Percentiles rank a stretch among this genome's conserved stretches.
phyloP scores from a whole-genome alignment of 768 basidiomycete species.

The Tricholoma hemisulphureum region DNA sequence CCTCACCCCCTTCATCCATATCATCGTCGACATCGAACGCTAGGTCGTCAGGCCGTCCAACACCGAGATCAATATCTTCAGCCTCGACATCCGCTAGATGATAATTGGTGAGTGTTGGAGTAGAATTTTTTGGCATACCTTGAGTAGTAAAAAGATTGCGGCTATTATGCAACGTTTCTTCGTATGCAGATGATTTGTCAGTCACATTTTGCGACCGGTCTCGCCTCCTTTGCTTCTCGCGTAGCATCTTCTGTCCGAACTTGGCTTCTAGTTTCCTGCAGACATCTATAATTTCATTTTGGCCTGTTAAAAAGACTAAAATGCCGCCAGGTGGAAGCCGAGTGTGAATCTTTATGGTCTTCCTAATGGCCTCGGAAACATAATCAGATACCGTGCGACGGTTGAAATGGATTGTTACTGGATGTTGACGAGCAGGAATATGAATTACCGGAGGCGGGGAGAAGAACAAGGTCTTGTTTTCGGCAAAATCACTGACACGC shows the following conservation, averaged over 20 bases:
- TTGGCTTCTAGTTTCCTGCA: constrained; percentile 77
- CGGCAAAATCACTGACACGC: constrained; percentile 87
- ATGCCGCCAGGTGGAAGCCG: constrained; percentile 92
- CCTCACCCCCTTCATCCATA: constrained; percentile 62
- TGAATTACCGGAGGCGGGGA: constrained; percentile 88
- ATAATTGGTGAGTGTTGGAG: constrained; percentile 9
- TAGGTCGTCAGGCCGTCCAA: constrained; percentile 43
- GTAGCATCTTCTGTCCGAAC: constrained; percentile 67
- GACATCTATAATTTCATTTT: constrained; percentile 88
- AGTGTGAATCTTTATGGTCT: constrained; percentile 88
- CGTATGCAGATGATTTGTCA: constrained; percentile 8
- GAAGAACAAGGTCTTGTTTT: constrained; percentile 79
- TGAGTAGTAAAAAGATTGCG: constrained; percentile 43
- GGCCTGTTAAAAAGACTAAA: constrained; percentile 91
- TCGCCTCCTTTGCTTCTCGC: constrained; percentile 44
- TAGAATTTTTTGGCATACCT: constrained; percentile 33
- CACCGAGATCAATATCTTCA: constrained; percentile 77
- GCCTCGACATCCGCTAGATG: constrained; percentile 68
- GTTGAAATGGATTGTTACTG: constrained; percentile 93
- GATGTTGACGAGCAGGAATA: constrained; percentile 88
- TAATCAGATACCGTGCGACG: constrained; percentile 86
- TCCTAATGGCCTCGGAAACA: constrained; percentile 85
- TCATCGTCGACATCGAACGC: constrained; percentile 69
- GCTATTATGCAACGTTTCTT: neutral
- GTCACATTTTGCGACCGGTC: constrained; percentile 22